A percentile compares a stretch with the other conserved stretches of the same genome.
Conservation (phyloP, 2,329 filamentous ascomycete genomes). For the Penicillium sp. region DNA sequence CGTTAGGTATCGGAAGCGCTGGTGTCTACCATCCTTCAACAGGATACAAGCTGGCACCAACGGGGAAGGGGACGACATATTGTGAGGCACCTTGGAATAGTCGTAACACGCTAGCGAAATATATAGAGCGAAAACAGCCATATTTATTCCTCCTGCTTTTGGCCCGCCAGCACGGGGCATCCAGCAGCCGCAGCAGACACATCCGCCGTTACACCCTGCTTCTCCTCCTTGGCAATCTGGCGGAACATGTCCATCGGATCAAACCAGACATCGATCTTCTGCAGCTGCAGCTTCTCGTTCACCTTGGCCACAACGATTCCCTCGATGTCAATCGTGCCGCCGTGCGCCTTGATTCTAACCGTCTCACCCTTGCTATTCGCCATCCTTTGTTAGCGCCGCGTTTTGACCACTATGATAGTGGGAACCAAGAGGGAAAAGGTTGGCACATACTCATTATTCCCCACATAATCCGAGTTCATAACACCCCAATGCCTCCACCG, state of each 20-base stretch:
- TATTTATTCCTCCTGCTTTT: not conserved
- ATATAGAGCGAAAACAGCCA: not conserved
- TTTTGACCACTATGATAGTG: not conserved
- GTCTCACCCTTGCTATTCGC: slow-evolving; percentile 63
- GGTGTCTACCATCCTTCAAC: no score
- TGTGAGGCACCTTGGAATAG: no score
- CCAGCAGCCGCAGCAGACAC: not conserved
- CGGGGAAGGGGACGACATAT: no score
- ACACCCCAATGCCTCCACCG: slow-evolving; percentile 71
- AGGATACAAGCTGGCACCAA: no score
- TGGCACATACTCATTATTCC: slow-evolving; percentile 62
- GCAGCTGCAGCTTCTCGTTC: slow-evolving; percentile 64
- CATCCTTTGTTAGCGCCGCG: not conserved
- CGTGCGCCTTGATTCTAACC: slow-evolving; percentile 65
- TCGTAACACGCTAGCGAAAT: not conserved
- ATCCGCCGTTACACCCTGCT: not conserved
- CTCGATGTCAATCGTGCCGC: slow-evolving; percentile 65
- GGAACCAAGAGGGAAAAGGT: not conserved
- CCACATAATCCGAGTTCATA: slow-evolving; percentile 70
- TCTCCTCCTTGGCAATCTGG: slow-evolving; percentile 55
- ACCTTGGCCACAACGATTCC: slow-evolving; percentile 67
- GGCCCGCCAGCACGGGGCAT: slow-evolving; percentile 15
- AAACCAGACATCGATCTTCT: slow-evolving; percentile 67
- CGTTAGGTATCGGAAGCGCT: no score
- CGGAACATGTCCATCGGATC: slow-evolving; percentile 71